Base-by-base conservation (phyloP, 2,329 filamentous ascomycete genomes). In the Sporothrix sp. region DNA sequence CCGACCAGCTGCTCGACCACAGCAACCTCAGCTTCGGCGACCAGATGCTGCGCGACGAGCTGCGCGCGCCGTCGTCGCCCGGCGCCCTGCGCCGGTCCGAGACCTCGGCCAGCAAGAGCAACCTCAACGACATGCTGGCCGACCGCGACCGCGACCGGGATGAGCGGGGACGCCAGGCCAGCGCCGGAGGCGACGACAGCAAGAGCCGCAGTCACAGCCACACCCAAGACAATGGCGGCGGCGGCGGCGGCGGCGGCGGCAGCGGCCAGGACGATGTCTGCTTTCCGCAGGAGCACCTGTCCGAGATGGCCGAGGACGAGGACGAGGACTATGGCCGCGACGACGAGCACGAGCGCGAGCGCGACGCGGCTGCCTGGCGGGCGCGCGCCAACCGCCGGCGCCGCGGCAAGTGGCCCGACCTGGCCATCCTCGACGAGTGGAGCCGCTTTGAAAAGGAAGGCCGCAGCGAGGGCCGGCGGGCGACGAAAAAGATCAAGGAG, bases 371-470 rank as follows among this genome's bases (percentile, higher is more conserved):
- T 27, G 45, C 44, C 2, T 48, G 44, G 38, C 52, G 52, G 5
- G 4, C 38, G 10, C 52, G 50, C 18, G n/a, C 27, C 10, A 52
- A 33, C 65, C 54, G 54, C 33, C 77, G 87, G 23, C 77, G 85
- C 50, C 76, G 81, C 37, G 72, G 80, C 32, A 82, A 84, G 58
- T 97, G 90, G 89, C 93, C 93, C 0, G 89, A 97, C 63, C 70
- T 97, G 14, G 72, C 79, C 1, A 79, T 87, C 5, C 70, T 98
- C 10, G 87, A 96, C 53, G 87, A 95, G 56, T 98, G 90, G 90
- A 88, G 84, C 55, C 78, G 78, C 4, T 82, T 91, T 58, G 93
- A 98, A 66, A 95, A 95, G 66, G 89, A 95, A 63, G 83, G 84
- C 52, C 79, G 87, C 48, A 91, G 79, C 48, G 87, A 93, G 52